phyloP scores from a whole-genome alignment of 2,329 filamentous ascomycete genomes.

The Scedosporium apiospermum region DNA sequence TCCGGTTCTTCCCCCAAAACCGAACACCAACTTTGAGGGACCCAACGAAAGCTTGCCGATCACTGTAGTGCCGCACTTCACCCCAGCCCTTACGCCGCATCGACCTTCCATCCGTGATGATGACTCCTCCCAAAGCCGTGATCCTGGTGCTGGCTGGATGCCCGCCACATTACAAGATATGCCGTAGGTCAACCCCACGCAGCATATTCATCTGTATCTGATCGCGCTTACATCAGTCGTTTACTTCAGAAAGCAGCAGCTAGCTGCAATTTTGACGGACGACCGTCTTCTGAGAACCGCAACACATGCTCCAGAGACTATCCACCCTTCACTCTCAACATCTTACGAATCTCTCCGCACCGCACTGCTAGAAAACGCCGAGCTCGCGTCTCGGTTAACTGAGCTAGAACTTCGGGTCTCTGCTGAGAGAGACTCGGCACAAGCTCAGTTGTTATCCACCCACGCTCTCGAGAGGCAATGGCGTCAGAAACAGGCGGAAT shows the following conservation, averaged over 20 bases:
- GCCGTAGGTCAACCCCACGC: slow-evolving; percentile 46
- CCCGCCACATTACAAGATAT: slow-evolving; percentile 70
- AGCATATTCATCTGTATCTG: slow-evolving; percentile 15
- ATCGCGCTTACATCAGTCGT: slow-evolving; percentile 2
- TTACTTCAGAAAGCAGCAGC: slow-evolving; percentile 60
- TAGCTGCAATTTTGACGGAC: slow-evolving; percentile 58
- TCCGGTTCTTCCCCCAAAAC: not conserved
- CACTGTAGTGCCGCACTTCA: not conserved
- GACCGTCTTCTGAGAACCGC: slow-evolving; percentile 65
- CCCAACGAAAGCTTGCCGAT: not conserved
- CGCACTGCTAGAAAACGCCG: slow-evolving; percentile 61
- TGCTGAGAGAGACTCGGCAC: slow-evolving; percentile 59
- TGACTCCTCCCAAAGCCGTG: slow-evolving; percentile 14
- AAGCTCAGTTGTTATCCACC: slow-evolving; percentile 72
- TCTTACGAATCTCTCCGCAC: slow-evolving; percentile 56
- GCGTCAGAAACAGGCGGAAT: slow-evolving; percentile 78
- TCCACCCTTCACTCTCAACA: slow-evolving; percentile 61
- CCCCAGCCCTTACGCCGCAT: not conserved
- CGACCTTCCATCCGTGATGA: not conserved
- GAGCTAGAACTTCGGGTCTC: slow-evolving; percentile 48
- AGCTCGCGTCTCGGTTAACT: slow-evolving; percentile 54
- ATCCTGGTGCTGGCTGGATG: slow-evolving; percentile 67
- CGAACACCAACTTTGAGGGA: not conserved
- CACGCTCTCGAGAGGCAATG: slow-evolving; percentile 88
- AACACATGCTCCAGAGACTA: slow-evolving; percentile 53